These are phyloP conservation scores for Eleusine coracana DNA, from an alignment of 176 grass and related monocot genomes.

Conservation along the genomic window DNA sequence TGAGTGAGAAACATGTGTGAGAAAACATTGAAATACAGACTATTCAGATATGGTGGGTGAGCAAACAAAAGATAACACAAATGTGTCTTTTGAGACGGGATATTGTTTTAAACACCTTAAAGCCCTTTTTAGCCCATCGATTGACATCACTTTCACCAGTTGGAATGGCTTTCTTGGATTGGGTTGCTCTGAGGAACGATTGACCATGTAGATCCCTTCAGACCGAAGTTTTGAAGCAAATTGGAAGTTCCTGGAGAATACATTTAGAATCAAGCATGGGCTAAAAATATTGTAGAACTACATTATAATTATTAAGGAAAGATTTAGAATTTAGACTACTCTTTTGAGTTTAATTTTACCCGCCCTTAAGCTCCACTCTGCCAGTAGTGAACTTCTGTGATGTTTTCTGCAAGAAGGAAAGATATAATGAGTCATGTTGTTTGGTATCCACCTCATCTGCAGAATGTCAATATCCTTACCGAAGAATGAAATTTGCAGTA, in stretches of 20 bases:
- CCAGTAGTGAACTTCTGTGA: constrained; percentile 74
- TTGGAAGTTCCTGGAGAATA: constrained; percentile 63
- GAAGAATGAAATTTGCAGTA: constrained; percentile 87
- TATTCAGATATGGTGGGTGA: neutral
- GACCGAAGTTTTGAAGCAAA: constrained; percentile 65
- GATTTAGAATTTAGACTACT: neutral
- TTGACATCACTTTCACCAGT: constrained; percentile 74
- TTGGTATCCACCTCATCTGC: constrained; percentile 15
- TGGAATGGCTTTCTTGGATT: constrained; percentile 59
- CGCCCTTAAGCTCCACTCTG: constrained; percentile 85
- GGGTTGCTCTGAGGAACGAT: constrained; percentile 54
- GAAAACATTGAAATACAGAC: no score
- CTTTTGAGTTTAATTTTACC: constrained; percentile 61
- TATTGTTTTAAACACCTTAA: constrained; percentile 65
- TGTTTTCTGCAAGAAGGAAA: constrained; percentile 60
- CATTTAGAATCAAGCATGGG: constrained; percentile 7
- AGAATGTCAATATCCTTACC: constrained; percentile 58
- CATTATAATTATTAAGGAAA: constrained; percentile 1
- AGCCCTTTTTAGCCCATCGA: constrained; percentile 81
- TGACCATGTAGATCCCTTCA: constrained; percentile 85
- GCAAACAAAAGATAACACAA: neutral
- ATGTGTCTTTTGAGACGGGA: neutral
- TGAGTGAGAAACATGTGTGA: no score
- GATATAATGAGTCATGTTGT: constrained; percentile 28
- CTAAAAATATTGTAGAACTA: neutral